Evolutionary conservation across 306 rosid genomes (phyloP).

Genomic region (Prunus campanulata): DNA sequence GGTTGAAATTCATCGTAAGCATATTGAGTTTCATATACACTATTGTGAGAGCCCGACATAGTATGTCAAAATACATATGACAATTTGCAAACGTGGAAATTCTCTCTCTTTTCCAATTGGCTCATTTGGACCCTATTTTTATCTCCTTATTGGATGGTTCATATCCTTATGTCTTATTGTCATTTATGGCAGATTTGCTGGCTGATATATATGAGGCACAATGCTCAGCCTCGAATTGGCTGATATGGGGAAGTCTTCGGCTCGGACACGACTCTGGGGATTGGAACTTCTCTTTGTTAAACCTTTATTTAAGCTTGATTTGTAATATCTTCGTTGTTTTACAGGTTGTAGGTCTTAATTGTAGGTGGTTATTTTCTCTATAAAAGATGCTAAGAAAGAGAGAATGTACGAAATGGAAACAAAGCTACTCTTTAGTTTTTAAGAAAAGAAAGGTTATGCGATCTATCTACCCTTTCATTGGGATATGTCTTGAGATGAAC

Average conservation of each 20-base stretch:
- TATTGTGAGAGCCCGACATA: neutral
- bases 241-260: neutral
- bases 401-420: neutral
- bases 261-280: neutral
- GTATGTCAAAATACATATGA: neutral
- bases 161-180: no score
- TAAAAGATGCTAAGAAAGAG: neutral
- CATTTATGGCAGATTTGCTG: neutral
- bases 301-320: neutral
- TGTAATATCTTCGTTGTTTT: neutral
- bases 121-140: neutral
- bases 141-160: neutral
- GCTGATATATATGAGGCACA: no score
- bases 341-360: neutral
- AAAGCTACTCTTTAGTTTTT: neutral
- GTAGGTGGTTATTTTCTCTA: neutral
- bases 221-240: neutral
- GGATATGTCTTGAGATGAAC: neutral
- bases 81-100: neutral
- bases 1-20: neutral
- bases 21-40: neutral
- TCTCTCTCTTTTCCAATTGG: neutral
- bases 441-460: neutral
- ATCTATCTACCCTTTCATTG: accelerated
- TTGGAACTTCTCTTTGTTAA: neutral